Evolutionary conservation across 345 rosid genomes (phyloP).

Genomic region (Nephelium lappaceum): DNA sequence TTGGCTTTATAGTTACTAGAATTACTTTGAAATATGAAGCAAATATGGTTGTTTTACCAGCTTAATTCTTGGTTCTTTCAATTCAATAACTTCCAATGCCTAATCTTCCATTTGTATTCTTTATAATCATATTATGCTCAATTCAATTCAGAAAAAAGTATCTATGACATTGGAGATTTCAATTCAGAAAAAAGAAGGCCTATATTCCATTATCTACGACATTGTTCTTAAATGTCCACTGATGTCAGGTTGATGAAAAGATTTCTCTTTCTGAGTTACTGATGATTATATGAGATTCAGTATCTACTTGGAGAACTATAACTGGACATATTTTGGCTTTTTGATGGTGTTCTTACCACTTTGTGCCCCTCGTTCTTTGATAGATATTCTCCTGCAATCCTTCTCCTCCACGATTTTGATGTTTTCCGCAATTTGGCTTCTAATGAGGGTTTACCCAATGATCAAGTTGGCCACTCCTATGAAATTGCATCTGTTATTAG

Average conservation of each 20-base stretch:
- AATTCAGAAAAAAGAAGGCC: neutral
- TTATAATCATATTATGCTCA: neutral
- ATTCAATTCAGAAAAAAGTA: neutral
- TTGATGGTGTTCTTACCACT: conserved; percentile 9
- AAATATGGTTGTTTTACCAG: neutral
- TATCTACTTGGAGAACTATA: neutral
- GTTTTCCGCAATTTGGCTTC: conserved; percentile 73
- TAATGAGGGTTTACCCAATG: conserved; percentile 67
- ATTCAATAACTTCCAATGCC: neutral
- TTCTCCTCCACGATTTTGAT: conserved; percentile 91
- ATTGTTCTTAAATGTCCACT: conserved; percentile 5
- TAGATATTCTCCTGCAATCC: conserved; percentile 84
- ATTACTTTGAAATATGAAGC: neutral
- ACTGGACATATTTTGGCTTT: conserved; percentile 11
- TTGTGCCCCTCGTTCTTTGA: conserved; percentile 28
- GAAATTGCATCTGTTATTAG: conserved; percentile 89
- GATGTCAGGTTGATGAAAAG: neutral
- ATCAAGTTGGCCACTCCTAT: conserved; percentile 74
- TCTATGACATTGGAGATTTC: neutral
- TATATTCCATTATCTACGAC: conserved; percentile 1
- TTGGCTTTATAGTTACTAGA: conserved; percentile 9
- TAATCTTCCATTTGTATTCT: neutral
- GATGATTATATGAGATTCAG: conserved; percentile 12
- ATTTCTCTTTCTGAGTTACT: neutral
- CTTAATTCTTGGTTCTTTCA: neutral